phyloP scores from a whole-genome alignment of 192 early-diverging fungal genomes.

The Mortierella claussenii region DNA sequence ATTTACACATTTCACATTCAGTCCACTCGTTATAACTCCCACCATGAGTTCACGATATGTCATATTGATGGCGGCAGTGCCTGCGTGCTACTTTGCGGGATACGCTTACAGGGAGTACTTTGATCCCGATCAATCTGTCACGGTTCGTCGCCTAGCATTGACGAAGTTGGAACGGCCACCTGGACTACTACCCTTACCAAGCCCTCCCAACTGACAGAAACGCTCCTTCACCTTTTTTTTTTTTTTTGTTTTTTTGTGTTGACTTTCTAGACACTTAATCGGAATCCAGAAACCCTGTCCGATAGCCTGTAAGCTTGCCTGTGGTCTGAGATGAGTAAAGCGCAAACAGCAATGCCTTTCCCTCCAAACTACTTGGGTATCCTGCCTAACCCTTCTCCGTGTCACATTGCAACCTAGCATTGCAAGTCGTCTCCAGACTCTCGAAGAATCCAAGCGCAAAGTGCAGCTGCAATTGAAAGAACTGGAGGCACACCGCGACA shows the following conservation, averaged over 20 bases:
- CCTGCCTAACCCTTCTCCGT: not conserved
- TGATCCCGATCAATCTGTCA: conserved; percentile 31
- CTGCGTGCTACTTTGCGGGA: conserved; percentile 45
- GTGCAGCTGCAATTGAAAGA: conserved; percentile 27
- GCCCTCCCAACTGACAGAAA: not conserved
- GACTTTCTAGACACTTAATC: conserved; percentile 16
- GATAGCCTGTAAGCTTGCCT: conserved; percentile 37
- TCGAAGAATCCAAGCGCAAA: conserved; percentile 31
- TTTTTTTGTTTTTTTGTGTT: not conserved
- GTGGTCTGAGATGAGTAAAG: not conserved
- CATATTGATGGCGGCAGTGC: conserved; percentile 37
- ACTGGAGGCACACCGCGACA: conserved; percentile 32
- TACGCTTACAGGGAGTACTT: conserved; percentile 40
- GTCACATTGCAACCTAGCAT: conserved; percentile 6
- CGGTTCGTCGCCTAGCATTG: conserved; percentile 2
- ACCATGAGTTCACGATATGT: conserved; percentile 34
- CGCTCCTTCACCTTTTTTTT: too few species aligned
- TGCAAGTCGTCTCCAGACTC: conserved; percentile 10
- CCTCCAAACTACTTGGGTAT: not conserved
- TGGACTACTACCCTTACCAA: not conserved
- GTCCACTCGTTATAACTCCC: too few species aligned
- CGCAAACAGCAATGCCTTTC: not conserved
- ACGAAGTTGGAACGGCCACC: not conserved
- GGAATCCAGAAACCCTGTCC: conserved; percentile 37
- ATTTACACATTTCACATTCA: too few species aligned